A percentile compares a stretch with the other conserved stretches of the same genome.
Evolutionary conservation across 2,329 filamentous ascomycete species (phyloP).

Genomic region (Pseudogymnoascus sp.): DNA sequence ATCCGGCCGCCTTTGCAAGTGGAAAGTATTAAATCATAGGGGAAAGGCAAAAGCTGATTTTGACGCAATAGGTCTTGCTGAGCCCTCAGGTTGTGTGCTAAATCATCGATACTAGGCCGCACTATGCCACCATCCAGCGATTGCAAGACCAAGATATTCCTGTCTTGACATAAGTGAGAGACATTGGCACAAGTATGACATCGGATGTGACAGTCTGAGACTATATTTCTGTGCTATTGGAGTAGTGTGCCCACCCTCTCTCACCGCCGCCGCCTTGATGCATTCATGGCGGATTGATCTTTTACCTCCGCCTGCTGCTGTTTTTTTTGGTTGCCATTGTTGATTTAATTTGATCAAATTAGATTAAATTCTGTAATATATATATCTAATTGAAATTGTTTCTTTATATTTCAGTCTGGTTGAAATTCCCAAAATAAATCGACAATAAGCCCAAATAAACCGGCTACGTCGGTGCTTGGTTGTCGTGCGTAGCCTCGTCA

Average conservation of each 20-base stretch:
- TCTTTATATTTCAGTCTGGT: too few species aligned
- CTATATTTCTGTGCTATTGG: neutral
- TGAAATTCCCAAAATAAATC: neutral
- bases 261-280: neutral
- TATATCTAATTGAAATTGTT: too few species aligned
- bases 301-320: neutral
- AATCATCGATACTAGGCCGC: neutral
- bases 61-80: neutral
- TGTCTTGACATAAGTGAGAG: neutral
- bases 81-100: neutral
- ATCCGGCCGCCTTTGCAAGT: neutral
- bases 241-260: neutral
- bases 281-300: neutral
- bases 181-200: slow-evolving; percentile 10
- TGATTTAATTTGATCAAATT: neutral
- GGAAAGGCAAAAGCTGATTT: neutral
- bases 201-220: neutral
- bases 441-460: neutral
- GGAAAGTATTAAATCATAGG: neutral
- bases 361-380: neutral
- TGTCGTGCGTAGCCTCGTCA: neutral
- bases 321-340: neutral
- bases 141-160: neutral
- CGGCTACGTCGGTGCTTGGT: slow-evolving; percentile 2
- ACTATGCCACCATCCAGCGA: neutral